These are phyloP conservation scores for Diatrype stigma DNA, from an alignment of 2,329 filamentous ascomycete genomes.

Conservation along the genomic window DNA sequence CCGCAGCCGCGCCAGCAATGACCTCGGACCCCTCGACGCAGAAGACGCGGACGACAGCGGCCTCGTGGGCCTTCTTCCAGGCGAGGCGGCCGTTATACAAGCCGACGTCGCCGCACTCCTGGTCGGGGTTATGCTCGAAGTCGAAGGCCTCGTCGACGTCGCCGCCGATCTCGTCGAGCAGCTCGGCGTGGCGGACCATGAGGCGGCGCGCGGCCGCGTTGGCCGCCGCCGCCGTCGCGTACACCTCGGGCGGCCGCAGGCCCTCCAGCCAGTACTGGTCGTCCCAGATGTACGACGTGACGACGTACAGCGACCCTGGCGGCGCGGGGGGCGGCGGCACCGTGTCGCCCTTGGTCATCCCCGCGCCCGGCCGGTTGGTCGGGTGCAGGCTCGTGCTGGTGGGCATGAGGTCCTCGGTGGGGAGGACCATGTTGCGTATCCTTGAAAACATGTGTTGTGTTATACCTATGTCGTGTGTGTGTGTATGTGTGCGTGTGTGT, in stretches of 20 bases:
- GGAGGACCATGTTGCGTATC: too few species aligned
- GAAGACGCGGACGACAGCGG: constrained; percentile 1
- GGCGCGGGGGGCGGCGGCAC: neutral
- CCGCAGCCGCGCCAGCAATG: too few species aligned
- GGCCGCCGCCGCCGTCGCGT: constrained; percentile 3
- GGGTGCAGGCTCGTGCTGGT: neutral
- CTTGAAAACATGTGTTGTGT: too few species aligned
- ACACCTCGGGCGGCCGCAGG: constrained; percentile 5
- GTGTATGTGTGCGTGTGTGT: too few species aligned
- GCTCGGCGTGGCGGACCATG: constrained; percentile 4
- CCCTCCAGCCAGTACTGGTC: constrained; percentile 3
- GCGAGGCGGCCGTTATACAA: constrained; percentile 1
- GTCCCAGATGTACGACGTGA: constrained; percentile 7
- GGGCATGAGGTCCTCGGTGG: neutral
- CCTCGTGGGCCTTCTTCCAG: neutral
- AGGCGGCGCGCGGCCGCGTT: constrained; percentile 7
- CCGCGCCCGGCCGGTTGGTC: neutral
- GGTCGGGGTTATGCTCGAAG: neutral
- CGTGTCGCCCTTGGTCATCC: neutral
- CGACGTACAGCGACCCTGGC: constrained; percentile 3
- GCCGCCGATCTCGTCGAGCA: constrained; percentile 1
- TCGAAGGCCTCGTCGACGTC: constrained; percentile 1
- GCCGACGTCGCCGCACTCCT: neutral
- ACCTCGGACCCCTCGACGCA: neutral
- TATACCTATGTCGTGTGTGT: too few species aligned